These are phyloP conservation scores for Boletus rubroflammeus DNA, from an alignment of 768 basidiomycete species.

Conservation along the genomic window DNA sequence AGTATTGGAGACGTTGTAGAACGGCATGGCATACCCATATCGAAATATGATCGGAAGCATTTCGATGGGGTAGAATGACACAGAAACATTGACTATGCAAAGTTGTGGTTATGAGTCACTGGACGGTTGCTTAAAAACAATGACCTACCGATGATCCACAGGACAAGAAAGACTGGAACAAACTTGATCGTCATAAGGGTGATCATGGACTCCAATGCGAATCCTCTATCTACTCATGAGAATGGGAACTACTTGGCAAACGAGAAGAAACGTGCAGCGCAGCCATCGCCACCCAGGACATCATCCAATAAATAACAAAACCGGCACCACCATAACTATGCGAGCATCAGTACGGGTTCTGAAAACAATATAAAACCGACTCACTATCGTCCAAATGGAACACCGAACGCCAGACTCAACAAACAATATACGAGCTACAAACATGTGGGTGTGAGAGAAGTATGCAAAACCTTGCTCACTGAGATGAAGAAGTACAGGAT, in stretches of 20 bases:
- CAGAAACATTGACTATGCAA: conserved; percentile 52
- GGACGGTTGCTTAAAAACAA: not conserved
- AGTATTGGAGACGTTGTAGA: conserved; percentile 65
- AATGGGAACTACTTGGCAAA: not conserved
- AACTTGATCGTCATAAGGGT: conserved; percentile 51
- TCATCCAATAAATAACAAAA: conserved; percentile 66
- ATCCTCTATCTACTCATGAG: conserved; percentile 41
- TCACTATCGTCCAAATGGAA: conserved; percentile 49
- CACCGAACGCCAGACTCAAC: conserved; percentile 55
- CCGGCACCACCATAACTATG: conserved; percentile 49
- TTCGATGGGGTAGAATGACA: conserved; percentile 54
- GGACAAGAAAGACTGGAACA: conserved; percentile 57
- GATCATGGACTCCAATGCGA: conserved; percentile 58
- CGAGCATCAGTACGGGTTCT: not conserved
- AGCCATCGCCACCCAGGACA: conserved; percentile 55
- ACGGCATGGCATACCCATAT: conserved; percentile 69
- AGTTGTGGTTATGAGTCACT: not conserved
- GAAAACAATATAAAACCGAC: conserved; percentile 13
- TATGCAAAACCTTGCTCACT: conserved; percentile 21
- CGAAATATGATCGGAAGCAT: conserved; percentile 54
- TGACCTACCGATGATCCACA: conserved; percentile 58
- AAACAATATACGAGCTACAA: conserved; percentile 54
- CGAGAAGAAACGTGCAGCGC: conserved; percentile 40
- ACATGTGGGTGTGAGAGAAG: not conserved
- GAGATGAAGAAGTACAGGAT: conserved; percentile 42